Base-by-base conservation (phyloP, 768 basidiomycete species). In the Filobasidium floriforme region DNA sequence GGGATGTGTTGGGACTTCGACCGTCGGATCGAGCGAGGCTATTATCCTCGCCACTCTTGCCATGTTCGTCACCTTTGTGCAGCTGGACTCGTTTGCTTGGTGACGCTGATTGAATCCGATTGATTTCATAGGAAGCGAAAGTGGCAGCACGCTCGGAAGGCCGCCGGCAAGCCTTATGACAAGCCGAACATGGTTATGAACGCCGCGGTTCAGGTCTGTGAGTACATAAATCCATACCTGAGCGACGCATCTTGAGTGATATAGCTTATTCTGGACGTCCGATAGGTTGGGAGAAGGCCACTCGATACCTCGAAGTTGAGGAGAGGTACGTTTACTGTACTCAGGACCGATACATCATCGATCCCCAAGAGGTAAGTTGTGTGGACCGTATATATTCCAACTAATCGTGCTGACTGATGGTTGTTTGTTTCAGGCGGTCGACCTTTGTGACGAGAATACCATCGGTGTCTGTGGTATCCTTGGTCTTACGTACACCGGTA, bases 381-480 rank as follows among this genome's bases (percentile, higher is more conserved):
- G 1, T 11, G 10, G 29, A 41, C 2, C 28, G 15, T 24, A 1
- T 22, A 18, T 14, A 4, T 28, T 4, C 2, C 14, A 22, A 18
- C 5, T 4, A 4, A 9, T 15, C 26, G 40, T 14, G 29, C 63
- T 37, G 63, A 43, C 40, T 40, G 22, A 7, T 1, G 19, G 24
- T 2, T 51, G 32, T 29, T 22, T 41, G 32, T 60, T 26, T n/a
- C 46, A 67, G 67, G 67, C 67, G 9, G 41, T 71, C 22, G 68
- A 65, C 26, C 41, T 78, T 12, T 75, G 77, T 40, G 76, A 80
- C 63, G 77, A 79, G 68, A 77, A 79, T 70, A 79, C 78, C 4
- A 72, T 76, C 63, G 60, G 74, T 18, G 67, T 75, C 26, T 69
- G 70, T 46, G 67, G 60, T 5, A 75, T 77, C 49, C 68, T 76